Base-by-base conservation (phyloP, 768 basidiomycete species). In the Suillus weaverae region DNA sequence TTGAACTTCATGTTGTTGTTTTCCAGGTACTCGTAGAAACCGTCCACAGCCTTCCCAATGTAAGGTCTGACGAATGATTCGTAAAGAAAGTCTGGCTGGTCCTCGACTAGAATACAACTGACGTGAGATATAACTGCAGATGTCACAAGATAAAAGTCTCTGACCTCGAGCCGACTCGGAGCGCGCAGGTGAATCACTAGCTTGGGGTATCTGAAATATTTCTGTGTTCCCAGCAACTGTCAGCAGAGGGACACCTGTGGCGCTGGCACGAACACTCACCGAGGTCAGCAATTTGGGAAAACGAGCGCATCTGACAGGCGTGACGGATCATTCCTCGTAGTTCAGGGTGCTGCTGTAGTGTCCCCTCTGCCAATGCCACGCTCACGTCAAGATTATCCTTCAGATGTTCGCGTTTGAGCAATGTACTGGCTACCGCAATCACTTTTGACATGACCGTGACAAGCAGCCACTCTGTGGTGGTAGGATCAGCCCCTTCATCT, bases 1-100 rank as follows among this genome's bases (percentile, higher is more conserved):
- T 14, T 30, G 44, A 63, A 66, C 7, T 16, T 20, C 3, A 39
- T 44, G 35, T 70, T 62, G 46, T 69, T 66, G 11, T 20, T 50
- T n/a, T 46, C 50, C 33, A 72, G 53, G 51, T 70, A 72, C 38
- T 72, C 66, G 35, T 65, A 67, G 43, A 72, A 69, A 6, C 71
- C 64, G 14, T 69, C 66, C 14, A 64, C 66, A 5, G 65, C 65
- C 16, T 43, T 7, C 6, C 65, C 62, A 8, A 20, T 14, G 35
- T 48, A 66, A 36, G 61, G 63, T 35, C 59, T 43, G 41, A 30
- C 39, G 46, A 64, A 64, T 9, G 63, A 60, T 5, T 14, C 35
- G 13, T 56, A 36, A 22, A 56, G 35, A 13, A 35, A 36, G 22
- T 20, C 20, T 20, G 9, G 10, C 7, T 1, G 9, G 18, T 11